Evolutionary conservation across 345 rosid genomes (phyloP).

Genomic region (Erodium maritimum): DNA sequence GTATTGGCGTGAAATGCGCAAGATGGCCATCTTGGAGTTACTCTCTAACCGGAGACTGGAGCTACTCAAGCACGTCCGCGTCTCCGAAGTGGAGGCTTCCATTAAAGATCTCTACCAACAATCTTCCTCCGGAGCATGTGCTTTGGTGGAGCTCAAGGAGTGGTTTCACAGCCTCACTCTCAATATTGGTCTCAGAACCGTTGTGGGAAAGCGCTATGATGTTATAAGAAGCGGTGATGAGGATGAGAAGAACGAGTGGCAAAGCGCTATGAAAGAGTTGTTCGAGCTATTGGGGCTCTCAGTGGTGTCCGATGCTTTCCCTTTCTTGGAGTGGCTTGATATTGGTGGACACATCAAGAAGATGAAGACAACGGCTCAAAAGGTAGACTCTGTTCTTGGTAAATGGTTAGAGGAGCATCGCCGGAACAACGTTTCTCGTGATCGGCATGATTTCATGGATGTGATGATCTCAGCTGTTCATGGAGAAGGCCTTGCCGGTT

Average conservation of each 20-base stretch:
- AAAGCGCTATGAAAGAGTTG: constrained; percentile 11
- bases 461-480: too few relatives aligned
- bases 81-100: constrained; percentile 15
- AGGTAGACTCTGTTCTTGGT: constrained; percentile 13
- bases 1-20: constrained; percentile 28
- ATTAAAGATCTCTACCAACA: constrained; percentile 10
- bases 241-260: neutral
- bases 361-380: constrained; percentile 16
- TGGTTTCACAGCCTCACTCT: constrained; percentile 21
- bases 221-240: neutral
- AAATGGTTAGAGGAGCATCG: constrained; percentile 19
- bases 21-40: constrained; percentile 19
- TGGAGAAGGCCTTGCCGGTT: too few relatives aligned
- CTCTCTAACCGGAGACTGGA: constrained; percentile 25
- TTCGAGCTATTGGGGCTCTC: constrained; percentile 11
- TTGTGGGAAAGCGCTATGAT: constrained; percentile 20
- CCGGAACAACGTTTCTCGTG: too few relatives aligned
- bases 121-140: neutral
- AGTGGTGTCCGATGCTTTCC: constrained; percentile 18
- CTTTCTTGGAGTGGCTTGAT: constrained; percentile 27
- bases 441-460: too few relatives aligned
- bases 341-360: constrained; percentile 17
- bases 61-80: constrained; percentile 15
- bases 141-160: constrained; percentile 19
- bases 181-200: constrained; percentile 16